Percentiles rank a stretch among this genome's conserved stretches.
phyloP scores from a whole-genome alignment of 2,329 filamentous ascomycete genomes.

The Aciculosporium take region DNA sequence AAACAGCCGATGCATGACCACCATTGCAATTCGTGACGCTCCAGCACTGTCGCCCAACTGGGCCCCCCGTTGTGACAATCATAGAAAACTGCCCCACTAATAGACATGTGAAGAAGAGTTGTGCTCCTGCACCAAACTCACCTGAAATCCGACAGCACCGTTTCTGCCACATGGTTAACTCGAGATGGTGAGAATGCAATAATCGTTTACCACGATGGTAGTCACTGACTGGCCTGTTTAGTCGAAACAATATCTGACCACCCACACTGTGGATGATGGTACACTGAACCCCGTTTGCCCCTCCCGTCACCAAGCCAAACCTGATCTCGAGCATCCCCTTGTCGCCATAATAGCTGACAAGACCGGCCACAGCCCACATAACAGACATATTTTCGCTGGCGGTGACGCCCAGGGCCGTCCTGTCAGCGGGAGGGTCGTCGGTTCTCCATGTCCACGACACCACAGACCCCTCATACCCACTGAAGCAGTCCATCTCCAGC shows the following conservation, averaged over 20 bases:
- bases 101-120: slow-evolving; percentile 1
- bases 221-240: slow-evolving; percentile 21
- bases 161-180: neutral
- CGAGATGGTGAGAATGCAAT: slow-evolving; percentile 15
- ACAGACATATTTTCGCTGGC: slow-evolving; percentile 77
- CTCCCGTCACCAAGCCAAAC: slow-evolving; percentile 9
- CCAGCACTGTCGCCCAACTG: neutral
- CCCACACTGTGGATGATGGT: slow-evolving; percentile 82
- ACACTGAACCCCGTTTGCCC: slow-evolving; percentile 16
- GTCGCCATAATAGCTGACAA: slow-evolving; percentile 1
- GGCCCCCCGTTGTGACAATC: neutral
- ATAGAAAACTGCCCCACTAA: slow-evolving; percentile 6
- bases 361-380: slow-evolving; percentile 48
- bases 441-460: slow-evolving; percentile 71
- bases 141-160: neutral
- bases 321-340: neutral
- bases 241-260: slow-evolving; percentile 98
- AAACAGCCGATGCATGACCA: neutral
- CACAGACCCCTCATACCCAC: slow-evolving; percentile 53
- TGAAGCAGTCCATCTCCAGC: slow-evolving; percentile 63
- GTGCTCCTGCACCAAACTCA: slow-evolving; percentile 4
- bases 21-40: neutral
- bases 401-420: slow-evolving; percentile 54
- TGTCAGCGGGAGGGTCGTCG: slow-evolving; percentile 77
- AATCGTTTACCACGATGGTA: neutral